These are phyloP conservation scores for Cucumis cinereus DNA, from an alignment of 306 rosid species.

Conservation along the genomic window DNA sequence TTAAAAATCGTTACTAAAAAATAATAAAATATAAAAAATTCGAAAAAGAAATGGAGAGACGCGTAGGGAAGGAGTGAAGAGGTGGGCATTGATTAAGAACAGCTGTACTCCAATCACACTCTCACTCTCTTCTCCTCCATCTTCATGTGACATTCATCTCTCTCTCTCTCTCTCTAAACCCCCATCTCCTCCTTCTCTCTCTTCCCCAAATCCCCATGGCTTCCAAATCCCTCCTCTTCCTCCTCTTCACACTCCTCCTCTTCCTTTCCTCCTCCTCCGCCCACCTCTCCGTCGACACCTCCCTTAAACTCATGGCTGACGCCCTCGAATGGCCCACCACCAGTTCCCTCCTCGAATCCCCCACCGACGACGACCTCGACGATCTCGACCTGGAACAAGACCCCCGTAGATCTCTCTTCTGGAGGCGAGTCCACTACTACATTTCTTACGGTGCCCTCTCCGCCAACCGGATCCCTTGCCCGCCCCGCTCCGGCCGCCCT, in stretches of 20 bases:
- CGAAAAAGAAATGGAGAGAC: not conserved
- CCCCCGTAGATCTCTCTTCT: conserved; percentile 64
- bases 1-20: too few relatives aligned
- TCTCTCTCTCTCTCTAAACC: not conserved
- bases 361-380: not conserved
- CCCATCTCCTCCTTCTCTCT: not conserved
- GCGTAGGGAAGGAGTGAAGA: not conserved
- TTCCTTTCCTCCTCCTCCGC: not conserved
- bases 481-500: conserved; percentile 91
- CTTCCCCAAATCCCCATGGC: conserved; percentile 10
- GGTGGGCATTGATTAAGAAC: not conserved
- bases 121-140: conserved; percentile 11
- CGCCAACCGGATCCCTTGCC: conserved; percentile 82
- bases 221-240: conserved; percentile 11
- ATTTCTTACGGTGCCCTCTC: conserved; percentile 89
- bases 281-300: conserved; percentile 39
- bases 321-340: conserved; percentile 56
- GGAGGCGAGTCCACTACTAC: conserved; percentile 51
- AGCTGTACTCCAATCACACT: not conserved
- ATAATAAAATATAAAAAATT: too few relatives aligned
- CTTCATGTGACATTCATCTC: conserved; percentile 47
- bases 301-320: conserved; percentile 43
- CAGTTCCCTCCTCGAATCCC: conserved; percentile 20
- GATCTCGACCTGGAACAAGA: conserved; percentile 9
- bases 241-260: not conserved